Base-by-base conservation (phyloP, 176 grass and related monocot genomes). In the Oropetium thomaeum region DNA sequence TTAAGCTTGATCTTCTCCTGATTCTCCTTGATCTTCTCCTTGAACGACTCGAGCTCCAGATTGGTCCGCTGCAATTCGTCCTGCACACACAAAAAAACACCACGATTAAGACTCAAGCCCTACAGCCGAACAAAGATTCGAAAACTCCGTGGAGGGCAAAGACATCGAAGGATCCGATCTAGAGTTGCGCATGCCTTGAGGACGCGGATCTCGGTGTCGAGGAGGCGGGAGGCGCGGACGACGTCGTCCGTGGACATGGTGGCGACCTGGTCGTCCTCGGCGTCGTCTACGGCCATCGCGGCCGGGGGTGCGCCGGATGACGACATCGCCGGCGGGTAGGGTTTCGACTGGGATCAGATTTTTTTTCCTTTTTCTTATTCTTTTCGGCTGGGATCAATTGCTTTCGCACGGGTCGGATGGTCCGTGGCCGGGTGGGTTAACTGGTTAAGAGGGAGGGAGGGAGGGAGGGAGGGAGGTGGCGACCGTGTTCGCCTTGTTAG, bases 1-100 rank as follows among this genome's bases (percentile, higher is more conserved):
- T 90, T 88, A 22, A 90, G 75, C 75, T 96, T 96, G 14, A 96
- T 96, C 67, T 92, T 96, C 84, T 92, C 85, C 75, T 96, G 89
- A 47, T 96, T 96, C 58, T 90, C 82, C 89, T 92, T 92, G 7
- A 90, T 85, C 64, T 93, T 97, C 20, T 93, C 86, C 74, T 86
- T 88, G 53, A 86, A 40, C 10, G 89, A 88, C 23, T 92, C 84
- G 62, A 94, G 64, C 45, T 98, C 91, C 33, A 85, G 68, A 65
- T 90, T 94, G 13, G 59, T 76, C 44, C 89, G 82, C 83, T 95
- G 89, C 64, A 90, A 58, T 47, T 98, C 96, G 48, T 86, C 84
- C 91, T 98, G 68, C 27, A 58, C 10, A 26, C 23, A 16, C 11
- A 1, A 30, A 30, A 10, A 25, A 6, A 14, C 2, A 1, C 9